Conservation (phyloP, 2,329 filamentous ascomycete species). For the Lachnum nothofagi region DNA sequence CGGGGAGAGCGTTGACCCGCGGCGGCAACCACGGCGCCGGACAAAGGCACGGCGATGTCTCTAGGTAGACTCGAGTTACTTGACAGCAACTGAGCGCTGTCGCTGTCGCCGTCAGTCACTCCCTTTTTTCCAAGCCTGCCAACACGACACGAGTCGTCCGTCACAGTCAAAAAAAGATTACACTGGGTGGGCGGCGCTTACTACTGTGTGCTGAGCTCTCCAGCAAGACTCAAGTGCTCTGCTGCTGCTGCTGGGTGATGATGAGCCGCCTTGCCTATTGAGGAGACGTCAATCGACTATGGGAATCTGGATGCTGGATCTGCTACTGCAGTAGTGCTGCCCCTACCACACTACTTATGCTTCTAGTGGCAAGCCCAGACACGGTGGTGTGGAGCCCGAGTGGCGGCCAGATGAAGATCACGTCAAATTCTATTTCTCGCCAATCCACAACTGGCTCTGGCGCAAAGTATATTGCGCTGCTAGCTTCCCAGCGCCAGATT, state of each 20-base stretch:
- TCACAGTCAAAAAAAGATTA: too few relatives aligned
- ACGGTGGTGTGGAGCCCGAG: background rate
- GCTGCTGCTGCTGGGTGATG: background rate
- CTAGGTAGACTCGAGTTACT: background rate
- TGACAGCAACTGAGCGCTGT: background rate
- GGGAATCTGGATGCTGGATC: background rate
- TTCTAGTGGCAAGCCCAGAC: slow-evolving; percentile 1
- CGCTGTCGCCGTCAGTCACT: background rate
- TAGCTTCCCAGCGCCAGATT: background rate
- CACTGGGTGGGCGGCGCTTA: too few relatives aligned
- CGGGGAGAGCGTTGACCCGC: background rate
- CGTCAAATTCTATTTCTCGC: background rate
- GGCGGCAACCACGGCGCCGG: background rate
- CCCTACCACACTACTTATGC: background rate
- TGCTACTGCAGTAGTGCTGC: background rate
- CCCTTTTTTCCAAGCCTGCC: too few relatives aligned
- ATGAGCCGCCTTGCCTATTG: slow-evolving; percentile 3
- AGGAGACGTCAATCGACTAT: background rate
- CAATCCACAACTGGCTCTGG: background rate
- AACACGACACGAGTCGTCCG: too few relatives aligned
- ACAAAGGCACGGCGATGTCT: background rate
- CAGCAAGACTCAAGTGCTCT: too few relatives aligned
- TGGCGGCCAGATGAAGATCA: background rate
- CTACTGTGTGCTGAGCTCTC: too few relatives aligned
- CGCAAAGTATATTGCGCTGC: background rate